A percentile compares a stretch with the other conserved stretches of the same genome.
Conservation (phyloP, 2,329 filamentous ascomycete genomes). For the Phialophora chinensis region DNA sequence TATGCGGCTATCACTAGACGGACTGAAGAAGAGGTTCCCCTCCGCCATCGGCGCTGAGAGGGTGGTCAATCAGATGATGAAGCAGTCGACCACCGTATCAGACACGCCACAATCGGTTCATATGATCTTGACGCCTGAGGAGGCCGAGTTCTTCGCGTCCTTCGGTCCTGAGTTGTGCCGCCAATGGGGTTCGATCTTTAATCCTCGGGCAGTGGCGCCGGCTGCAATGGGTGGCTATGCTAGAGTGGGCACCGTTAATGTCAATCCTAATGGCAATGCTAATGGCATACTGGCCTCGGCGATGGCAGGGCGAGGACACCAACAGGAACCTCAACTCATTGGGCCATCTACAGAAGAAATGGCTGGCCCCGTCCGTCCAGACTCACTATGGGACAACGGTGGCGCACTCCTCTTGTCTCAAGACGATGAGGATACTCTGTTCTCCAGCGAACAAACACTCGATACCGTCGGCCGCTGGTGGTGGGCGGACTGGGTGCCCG, state of each 20-base stretch:
- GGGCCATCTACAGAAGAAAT: neutral
- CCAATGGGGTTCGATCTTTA: slow-evolving; percentile 17
- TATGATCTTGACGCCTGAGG: slow-evolving; percentile 6
- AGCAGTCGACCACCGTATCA: neutral
- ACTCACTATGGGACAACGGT: neutral
- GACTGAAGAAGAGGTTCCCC: slow-evolving; percentile 33
- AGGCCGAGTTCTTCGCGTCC: slow-evolving; percentile 20
- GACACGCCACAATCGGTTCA: neutral
- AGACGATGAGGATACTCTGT: slow-evolving; percentile 11
- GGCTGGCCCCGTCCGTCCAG: neutral
- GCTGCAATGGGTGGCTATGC: neutral
- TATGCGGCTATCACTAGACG: slow-evolving; percentile 26
- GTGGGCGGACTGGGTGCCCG: slow-evolving; percentile 25
- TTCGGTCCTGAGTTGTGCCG: slow-evolving; percentile 24
- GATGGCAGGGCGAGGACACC: neutral
- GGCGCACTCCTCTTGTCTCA: neutral
- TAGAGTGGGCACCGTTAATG: neutral
- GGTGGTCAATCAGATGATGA: slow-evolving; percentile 27
- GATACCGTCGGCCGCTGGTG: slow-evolving; percentile 26
- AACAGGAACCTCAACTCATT: neutral
- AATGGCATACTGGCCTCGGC: neutral
- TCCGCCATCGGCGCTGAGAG: slow-evolving; percentile 33
- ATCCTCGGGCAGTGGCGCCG: neutral
- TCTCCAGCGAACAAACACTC: slow-evolving; percentile 10
- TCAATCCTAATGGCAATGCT: neutral